phyloP scores from a whole-genome alignment of 2,329 filamentous ascomycete species.

The Aspergillus awamori region DNA sequence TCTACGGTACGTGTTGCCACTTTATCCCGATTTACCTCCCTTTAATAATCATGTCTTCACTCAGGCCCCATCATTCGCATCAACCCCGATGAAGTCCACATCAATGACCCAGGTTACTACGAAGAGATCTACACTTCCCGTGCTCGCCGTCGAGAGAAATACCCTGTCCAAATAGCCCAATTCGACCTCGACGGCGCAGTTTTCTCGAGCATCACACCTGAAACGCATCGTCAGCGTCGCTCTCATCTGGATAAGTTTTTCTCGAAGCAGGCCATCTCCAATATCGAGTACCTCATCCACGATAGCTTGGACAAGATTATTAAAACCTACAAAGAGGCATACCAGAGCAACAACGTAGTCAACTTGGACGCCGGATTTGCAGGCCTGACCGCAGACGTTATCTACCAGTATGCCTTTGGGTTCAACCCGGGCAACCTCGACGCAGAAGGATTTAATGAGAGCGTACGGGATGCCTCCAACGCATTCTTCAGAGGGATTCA shows the following conservation, averaged over 20 bases:
- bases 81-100: conserved; percentile 37
- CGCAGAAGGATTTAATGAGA: conserved; percentile 28
- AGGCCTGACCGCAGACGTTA: conserved; percentile 40
- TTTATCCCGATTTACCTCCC: no score
- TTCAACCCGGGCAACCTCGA: conserved; percentile 37
- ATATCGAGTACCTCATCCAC: conserved; percentile 18
- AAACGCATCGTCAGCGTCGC: conserved; percentile 27
- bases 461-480: conserved; percentile 24
- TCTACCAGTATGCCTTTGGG: conserved; percentile 41
- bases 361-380: conserved; percentile 27
- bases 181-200: conserved; percentile 19
- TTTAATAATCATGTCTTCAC: background rate
- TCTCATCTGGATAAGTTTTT: conserved; percentile 26
- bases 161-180: conserved; percentile 18
- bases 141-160: conserved; percentile 33
- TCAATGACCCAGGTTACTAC: conserved; percentile 39
- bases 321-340: conserved; percentile 14
- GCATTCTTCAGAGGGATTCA: conserved; percentile 21
- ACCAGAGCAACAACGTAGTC: conserved; percentile 17
- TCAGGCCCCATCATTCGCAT: conserved; percentile 40
- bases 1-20: background rate
- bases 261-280: conserved; percentile 23
- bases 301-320: conserved; percentile 21
- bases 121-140: conserved; percentile 35
- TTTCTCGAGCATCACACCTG: conserved; percentile 22